phyloP scores from a whole-genome alignment of 176 grass and related monocot genomes.

The Bromus sterilis region DNA sequence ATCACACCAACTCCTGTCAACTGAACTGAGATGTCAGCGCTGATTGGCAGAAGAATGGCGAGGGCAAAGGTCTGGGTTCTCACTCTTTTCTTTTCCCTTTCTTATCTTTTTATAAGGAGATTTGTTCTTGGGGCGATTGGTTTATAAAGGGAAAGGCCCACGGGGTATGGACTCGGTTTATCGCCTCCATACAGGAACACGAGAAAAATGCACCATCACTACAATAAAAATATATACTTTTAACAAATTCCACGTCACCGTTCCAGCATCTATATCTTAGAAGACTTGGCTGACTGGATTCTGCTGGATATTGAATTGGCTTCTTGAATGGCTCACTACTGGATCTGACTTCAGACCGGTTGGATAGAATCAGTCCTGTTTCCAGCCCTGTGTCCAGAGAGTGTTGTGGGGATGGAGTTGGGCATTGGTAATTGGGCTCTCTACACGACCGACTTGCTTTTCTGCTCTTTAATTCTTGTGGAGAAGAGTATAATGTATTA shows the following conservation, averaged over 20 bases:
- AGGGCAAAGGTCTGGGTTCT: background rate
- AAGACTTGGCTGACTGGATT: background rate
- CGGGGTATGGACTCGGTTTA: conserved; percentile 22
- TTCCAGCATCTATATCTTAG: conserved; percentile 16
- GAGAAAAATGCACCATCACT: background rate
- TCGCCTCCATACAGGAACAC: background rate
- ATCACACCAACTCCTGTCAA: background rate
- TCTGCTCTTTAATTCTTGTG: background rate
- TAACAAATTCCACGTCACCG: conserved; percentile 5
- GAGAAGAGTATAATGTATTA: background rate
- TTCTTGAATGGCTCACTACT: background rate
- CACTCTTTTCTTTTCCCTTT: background rate
- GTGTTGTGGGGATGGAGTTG: background rate
- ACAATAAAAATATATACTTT: conserved; percentile 10
- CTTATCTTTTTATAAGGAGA: background rate
- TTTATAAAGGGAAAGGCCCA: conserved; percentile 22
- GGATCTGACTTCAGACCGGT: background rate
- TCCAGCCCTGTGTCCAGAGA: background rate
- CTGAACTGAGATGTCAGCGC: background rate
- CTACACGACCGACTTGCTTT: background rate
- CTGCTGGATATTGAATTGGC: background rate
- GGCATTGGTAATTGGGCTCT: background rate
- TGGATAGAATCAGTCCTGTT: background rate
- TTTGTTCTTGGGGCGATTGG: background rate
- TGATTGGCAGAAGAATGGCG: background rate